phyloP scores from a whole-genome alignment of 108 stramenopile genomes.

The Cyclotella kingstonii region DNA sequence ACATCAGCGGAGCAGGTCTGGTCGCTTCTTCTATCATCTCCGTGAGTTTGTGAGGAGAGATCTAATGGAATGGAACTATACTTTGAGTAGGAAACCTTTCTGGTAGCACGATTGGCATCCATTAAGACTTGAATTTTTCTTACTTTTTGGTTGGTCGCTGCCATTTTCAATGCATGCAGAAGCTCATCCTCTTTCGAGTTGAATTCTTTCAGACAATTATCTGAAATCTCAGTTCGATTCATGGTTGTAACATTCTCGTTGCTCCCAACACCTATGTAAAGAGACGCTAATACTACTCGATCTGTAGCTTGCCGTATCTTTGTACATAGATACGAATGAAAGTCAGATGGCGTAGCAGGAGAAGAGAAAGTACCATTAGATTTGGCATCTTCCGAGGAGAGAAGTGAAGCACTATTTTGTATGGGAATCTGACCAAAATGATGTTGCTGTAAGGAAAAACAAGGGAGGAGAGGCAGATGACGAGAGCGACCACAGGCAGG shows the following conservation, averaged over 20 bases:
- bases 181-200: conserved; percentile 44
- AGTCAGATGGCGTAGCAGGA: conserved; percentile 54
- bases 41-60: conserved; percentile 5
- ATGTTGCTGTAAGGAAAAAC: conserved; percentile 26
- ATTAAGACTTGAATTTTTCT: conserved; percentile 58
- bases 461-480: conserved; percentile 18
- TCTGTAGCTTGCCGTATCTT: conserved; percentile 58
- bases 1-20: conserved; percentile 25
- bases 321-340: conserved; percentile 60
- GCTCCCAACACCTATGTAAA: conserved; percentile 78
- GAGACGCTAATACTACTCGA: conserved; percentile 71
- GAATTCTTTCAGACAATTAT: neutral
- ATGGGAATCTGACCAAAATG: conserved; percentile 23
- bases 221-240: neutral
- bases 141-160: conserved; percentile 12
- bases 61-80: too few species aligned
- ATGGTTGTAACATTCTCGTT: neutral
- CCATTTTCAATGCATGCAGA: conserved; percentile 40
- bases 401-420: too few species aligned
- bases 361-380: neutral
- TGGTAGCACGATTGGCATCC: conserved; percentile 70
- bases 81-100: conserved; percentile 52
- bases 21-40: neutral
- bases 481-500: too few species aligned
- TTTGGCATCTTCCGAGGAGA: too few species aligned